Evolutionary conservation across 2,329 filamentous ascomycete genomes (phyloP).

Genomic region (Taxawa tesnikishii): DNA sequence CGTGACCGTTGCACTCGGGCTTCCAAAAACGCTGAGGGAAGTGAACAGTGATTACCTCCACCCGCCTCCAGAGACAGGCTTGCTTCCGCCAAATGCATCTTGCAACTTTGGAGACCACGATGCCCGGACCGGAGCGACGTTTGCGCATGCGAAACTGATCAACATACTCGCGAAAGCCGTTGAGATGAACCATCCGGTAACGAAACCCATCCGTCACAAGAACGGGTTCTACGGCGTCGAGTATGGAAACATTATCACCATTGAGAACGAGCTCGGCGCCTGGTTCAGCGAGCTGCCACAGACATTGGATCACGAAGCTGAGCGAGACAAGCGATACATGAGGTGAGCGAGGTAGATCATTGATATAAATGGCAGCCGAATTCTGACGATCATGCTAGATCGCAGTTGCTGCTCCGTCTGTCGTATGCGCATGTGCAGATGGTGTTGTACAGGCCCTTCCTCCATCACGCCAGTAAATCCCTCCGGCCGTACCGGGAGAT

Average conservation of each 20-base stretch:
- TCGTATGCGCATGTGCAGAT: constrained; percentile 11
- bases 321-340: background rate
- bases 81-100: constrained; percentile 1
- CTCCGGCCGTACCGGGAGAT: constrained; percentile 4
- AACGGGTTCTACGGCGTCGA: constrained; percentile 1
- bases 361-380: no score
- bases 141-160: constrained; percentile 1
- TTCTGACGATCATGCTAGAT: background rate
- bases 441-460: constrained; percentile 13
- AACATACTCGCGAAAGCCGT: background rate
- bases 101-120: background rate
- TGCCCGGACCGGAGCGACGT: background rate
- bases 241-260: background rate
- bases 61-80: constrained; percentile 4
- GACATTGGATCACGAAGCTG: background rate
- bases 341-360: no score
- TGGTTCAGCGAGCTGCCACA: constrained; percentile 5
- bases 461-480: constrained; percentile 10
- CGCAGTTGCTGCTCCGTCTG: constrained; percentile 12
- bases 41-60: constrained; percentile 6
- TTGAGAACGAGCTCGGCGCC: constrained; percentile 1
- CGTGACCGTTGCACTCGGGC: constrained; percentile 10
- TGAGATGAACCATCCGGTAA: background rate
- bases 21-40: constrained; percentile 12
- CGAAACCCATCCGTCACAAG: background rate